phyloP scores from a whole-genome alignment of 2,329 filamentous ascomycete genomes.

The Penicillium italicum region DNA sequence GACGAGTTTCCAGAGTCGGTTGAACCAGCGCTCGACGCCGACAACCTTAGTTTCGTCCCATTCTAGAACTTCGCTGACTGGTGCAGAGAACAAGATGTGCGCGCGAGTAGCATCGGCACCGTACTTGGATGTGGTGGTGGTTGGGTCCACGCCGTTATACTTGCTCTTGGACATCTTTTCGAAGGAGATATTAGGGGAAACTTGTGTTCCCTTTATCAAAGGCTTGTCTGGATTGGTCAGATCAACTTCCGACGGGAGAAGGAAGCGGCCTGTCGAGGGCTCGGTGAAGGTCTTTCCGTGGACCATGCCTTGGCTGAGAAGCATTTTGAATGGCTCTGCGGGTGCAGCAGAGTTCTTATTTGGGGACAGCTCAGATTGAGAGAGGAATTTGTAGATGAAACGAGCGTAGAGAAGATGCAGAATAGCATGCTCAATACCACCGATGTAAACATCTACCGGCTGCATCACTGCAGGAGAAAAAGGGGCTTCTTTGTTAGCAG shows the following conservation, averaged over 20 bases:
- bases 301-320: slow-evolving; percentile 90
- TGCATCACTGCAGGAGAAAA: slow-evolving; percentile 59
- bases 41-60: slow-evolving; percentile 83
- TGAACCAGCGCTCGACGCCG: slow-evolving; percentile 77
- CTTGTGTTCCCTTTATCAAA: slow-evolving; percentile 59
- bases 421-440: slow-evolving; percentile 87
- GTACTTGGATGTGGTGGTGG: slow-evolving; percentile 65
- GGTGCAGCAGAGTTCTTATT: slow-evolving; percentile 33
- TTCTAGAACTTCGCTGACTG: slow-evolving; percentile 76
- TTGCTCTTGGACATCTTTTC: slow-evolving; percentile 98
- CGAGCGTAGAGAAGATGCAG: slow-evolving; percentile 83
- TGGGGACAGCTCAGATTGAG: slow-evolving; percentile 47
- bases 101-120: slow-evolving; percentile 81
- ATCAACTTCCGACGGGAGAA: slow-evolving; percentile 73
- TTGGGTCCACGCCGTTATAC: slow-evolving; percentile 84
- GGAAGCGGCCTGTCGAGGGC: slow-evolving; percentile 69
- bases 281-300: slow-evolving; percentile 80
- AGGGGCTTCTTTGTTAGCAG: slow-evolving; percentile 59
- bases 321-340: slow-evolving; percentile 74
- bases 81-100: slow-evolving; percentile 85
- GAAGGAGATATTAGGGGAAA: slow-evolving; percentile 60
- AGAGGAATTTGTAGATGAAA: slow-evolving; percentile 85
- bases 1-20: slow-evolving; percentile 61
- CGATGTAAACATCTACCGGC: slow-evolving; percentile 84
- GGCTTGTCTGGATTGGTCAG: slow-evolving; percentile 55